Evolutionary conservation across 257 asterid species (phyloP).

Genomic region (Echites panduratus): DNA sequence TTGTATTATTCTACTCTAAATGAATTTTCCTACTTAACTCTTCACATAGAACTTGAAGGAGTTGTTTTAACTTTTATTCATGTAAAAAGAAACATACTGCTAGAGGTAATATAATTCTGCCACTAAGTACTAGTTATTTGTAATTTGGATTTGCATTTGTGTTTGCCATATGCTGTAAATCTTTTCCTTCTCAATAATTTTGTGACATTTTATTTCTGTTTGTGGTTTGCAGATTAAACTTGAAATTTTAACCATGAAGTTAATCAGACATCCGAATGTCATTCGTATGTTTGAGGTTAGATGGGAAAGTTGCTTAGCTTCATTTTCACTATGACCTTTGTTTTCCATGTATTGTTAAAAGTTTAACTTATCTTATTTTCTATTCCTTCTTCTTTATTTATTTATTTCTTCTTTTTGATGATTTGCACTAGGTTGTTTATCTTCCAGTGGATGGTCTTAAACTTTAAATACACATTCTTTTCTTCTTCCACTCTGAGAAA

Average conservation of each 20-base stretch:
- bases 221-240: constrained; percentile 72
- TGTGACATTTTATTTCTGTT: constrained; percentile 1
- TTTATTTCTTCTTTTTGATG: no score
- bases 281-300: constrained; percentile 89
- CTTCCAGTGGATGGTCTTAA: neutral
- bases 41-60: neutral
- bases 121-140: neutral
- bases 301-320: constrained; percentile 2
- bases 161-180: neutral
- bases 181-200: constrained; percentile 10
- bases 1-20: no score
- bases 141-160: neutral
- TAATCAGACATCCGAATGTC: constrained; percentile 88
- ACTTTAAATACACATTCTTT: neutral
- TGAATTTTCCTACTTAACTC: neutral
- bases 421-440: neutral
- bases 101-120: neutral
- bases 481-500: neutral
- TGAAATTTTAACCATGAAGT: constrained; percentile 92
- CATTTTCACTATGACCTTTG: neutral
- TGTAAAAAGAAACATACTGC: neutral
- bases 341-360: neutral
- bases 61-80: neutral
- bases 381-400: neutral
- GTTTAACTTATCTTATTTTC: neutral